Evolutionary conservation across 345 rosid species (phyloP).

Genomic region (Brassica napus): Da-Ae NC_063444.1:14352501-14353000

Average conservation of each 20-base stretch:
- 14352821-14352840: constrained; percentile 29
- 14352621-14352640: constrained; percentile 83
- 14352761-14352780: constrained; percentile 88
- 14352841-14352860: constrained; percentile 55
- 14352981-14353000: neutral
- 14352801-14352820: constrained; percentile 49
- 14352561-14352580: constrained; percentile 89
- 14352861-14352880: constrained; percentile 46
- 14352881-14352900: constrained; percentile 30
- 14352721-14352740: neutral
- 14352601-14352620: constrained; percentile 85
- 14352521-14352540: constrained; percentile 79
- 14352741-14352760: constrained; percentile 13
- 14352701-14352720: neutral
- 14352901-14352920: constrained; percentile 1
- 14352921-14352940: constrained; percentile 18
- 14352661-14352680: constrained; percentile 85
- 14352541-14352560: constrained; percentile 71
- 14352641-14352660: constrained; percentile 74
- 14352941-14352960: neutral
- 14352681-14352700: constrained; percentile 56
- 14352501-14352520: constrained; percentile 39
- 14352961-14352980: constrained; percentile 18
- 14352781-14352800: constrained; percentile 68
- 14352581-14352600: constrained; percentile 90